Evolutionary conservation across 2,329 filamentous ascomycete genomes (phyloP).

Genomic region (Escovopsis sp.): DNA sequence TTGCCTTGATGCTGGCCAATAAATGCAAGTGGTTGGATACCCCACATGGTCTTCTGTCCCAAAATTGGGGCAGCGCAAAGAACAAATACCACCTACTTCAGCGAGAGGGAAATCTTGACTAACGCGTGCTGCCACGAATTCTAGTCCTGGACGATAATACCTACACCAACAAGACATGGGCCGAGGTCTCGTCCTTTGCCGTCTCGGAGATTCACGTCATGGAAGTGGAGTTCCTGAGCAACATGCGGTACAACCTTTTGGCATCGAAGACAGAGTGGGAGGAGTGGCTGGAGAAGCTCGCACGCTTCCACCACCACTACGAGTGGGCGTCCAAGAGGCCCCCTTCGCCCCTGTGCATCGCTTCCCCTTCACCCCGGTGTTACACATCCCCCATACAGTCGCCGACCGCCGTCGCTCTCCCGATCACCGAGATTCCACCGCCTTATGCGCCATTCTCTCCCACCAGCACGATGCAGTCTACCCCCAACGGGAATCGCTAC

Average conservation of each 20-base stretch:
- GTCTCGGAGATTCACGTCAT: constrained; percentile 96
- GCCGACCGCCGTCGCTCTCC: constrained; percentile 24
- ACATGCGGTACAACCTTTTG: constrained; percentile 88
- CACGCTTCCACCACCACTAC: constrained; percentile 72
- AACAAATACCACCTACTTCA: too few relatives aligned
- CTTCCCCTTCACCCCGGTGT: constrained; percentile 23
- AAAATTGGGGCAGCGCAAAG: too few relatives aligned
- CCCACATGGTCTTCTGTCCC: too few relatives aligned
- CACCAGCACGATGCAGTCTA: constrained; percentile 19
- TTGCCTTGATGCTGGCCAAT: constrained; percentile 94
- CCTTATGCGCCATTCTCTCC: constrained; percentile 14
- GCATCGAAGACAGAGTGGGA: constrained; percentile 78
- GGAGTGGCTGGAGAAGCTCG: constrained; percentile 69
- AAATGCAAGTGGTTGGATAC: constrained; percentile 50
- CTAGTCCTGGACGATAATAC: constrained; percentile 94
- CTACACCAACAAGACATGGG: constrained; percentile 99
- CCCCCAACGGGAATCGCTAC: constrained; percentile 22
- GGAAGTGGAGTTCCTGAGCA: constrained; percentile 99
- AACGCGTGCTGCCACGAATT: constrained; percentile 6
- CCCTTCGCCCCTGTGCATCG: constrained; percentile 24
- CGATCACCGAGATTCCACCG: constrained; percentile 16
- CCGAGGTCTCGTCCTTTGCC: constrained; percentile 86
- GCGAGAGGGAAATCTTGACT: constrained; percentile 8
- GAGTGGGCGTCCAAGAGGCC: constrained; percentile 44
- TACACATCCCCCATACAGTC: constrained; percentile 34